phyloP scores from a whole-genome alignment of 768 basidiomycete species.

The Mycena epipterygia region DNA sequence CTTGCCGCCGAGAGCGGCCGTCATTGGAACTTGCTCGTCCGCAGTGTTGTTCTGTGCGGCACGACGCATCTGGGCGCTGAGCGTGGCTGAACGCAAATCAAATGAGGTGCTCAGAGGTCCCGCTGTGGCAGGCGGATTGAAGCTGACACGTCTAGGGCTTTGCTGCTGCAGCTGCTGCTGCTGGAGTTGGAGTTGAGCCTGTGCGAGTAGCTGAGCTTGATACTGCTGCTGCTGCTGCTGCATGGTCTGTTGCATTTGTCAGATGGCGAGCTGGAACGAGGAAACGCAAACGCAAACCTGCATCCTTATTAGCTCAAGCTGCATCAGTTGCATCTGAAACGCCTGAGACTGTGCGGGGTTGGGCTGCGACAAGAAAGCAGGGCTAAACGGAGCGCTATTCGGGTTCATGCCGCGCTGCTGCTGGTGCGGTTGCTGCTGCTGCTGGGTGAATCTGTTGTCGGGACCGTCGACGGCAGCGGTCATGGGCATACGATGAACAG shows the following conservation, averaged over 20 bases:
- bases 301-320: slow-evolving; percentile 84
- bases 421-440: slow-evolving; percentile 83
- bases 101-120: slow-evolving; percentile 75
- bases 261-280: slow-evolving; percentile 15
- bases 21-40: slow-evolving; percentile 83
- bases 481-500: slow-evolving; percentile 60
- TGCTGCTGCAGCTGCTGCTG: slow-evolving; percentile 54
- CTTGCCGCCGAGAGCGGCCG: slow-evolving; percentile 81
- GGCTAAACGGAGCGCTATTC: slow-evolving; percentile 69
- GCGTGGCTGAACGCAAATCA: slow-evolving; percentile 70
- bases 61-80: slow-evolving; percentile 74
- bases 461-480: slow-evolving; percentile 81
- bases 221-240: slow-evolving; percentile 72
- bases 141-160: slow-evolving; percentile 62
- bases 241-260: slow-evolving; percentile 59
- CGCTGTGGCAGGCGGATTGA: slow-evolving; percentile 78
- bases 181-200: slow-evolving; percentile 63
- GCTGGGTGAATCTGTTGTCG: slow-evolving; percentile 76
- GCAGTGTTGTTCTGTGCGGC: slow-evolving; percentile 64
- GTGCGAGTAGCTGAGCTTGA: slow-evolving; percentile 77
- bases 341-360: slow-evolving; percentile 69
- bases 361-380: slow-evolving; percentile 64
- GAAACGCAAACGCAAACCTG: slow-evolving; percentile 67
- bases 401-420: slow-evolving; percentile 70
- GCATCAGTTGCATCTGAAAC: slow-evolving; percentile 88